Percentiles rank a stretch among this genome's conserved stretches.
Evolutionary conservation across 106 monocot species (phyloP).

Genomic region (Ottelia alismoides): DNA sequence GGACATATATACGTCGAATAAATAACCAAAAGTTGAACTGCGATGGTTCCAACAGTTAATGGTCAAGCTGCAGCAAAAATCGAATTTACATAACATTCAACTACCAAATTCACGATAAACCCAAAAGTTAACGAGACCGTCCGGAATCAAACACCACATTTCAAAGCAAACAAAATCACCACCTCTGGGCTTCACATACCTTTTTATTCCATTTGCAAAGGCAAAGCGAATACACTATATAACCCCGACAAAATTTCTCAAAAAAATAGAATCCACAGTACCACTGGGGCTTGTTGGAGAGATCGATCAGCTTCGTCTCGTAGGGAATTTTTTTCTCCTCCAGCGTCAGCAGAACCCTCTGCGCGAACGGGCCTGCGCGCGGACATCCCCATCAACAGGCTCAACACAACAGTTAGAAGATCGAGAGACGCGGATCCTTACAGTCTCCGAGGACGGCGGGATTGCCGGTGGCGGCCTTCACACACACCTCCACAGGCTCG

Average conservation of each 20-base stretch:
- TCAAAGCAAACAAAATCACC: neutral
- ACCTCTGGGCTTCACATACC: too few relatives aligned
- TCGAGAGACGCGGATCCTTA: constrained; percentile 1
- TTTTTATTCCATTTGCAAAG: neutral
- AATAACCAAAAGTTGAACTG: too few relatives aligned
- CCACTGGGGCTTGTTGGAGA: constrained; percentile 77
- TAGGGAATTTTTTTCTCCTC: constrained; percentile 94
- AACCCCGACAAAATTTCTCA: neutral
- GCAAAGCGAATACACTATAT: too few relatives aligned
- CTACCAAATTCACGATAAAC: neutral
- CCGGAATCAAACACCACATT: neutral
- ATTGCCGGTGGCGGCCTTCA: constrained; percentile 31
- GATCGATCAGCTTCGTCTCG: constrained; percentile 52
- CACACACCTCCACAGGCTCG: constrained; percentile 29
- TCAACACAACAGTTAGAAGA: neutral
- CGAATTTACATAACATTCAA: neutral
- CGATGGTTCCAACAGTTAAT: too few relatives aligned
- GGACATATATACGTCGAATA: too few relatives aligned
- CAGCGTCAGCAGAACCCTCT: constrained; percentile 69
- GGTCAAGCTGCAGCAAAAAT: too few relatives aligned
- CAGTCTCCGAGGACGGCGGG: constrained; percentile 43
- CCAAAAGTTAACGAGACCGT: neutral
- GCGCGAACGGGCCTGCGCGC: constrained; percentile 35
- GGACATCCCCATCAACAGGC: neutral
- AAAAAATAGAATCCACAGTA: neutral